Base-by-base conservation (phyloP, 805 yeast genomes). In the Candida parachauliodes region DNA sequence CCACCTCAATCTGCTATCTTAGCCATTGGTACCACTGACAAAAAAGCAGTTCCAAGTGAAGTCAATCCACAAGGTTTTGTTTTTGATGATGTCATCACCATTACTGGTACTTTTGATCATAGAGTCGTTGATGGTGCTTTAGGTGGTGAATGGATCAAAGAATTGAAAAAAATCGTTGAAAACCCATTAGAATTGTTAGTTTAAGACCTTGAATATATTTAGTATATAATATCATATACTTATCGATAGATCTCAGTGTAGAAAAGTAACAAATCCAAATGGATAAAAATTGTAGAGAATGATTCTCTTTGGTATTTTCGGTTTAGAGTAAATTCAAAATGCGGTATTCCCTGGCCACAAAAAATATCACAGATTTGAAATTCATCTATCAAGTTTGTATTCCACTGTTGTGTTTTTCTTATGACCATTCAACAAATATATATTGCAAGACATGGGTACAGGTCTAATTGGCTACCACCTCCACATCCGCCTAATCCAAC, bases 101-200 rank as follows among this genome's bases (percentile, higher is more conserved):
- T 91, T 62, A 89, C 98, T 40, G 98, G 95, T 68, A 86, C 98
- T 37, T 93, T 93, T 59, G 99, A 93, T 72, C 99, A 93, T 76
- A 86, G 97, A 74, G 83, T 84, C 44, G 82, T 91, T 47, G 99
- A 93, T 59, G 99, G 99, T 60, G 98, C 98, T 39, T 79, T 83
- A 54, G 99, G 95, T 55, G 99, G 95, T 62, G 98, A 93, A 54
- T 93, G 79, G 77, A 86, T 93, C 75, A 88, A 79, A 68, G 96
- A 88, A 51, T 76, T 93, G 68, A 93, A 93, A 79, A 75, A 74
- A 55, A 81, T 88, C 49, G 66, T 93, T 50, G 99, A 93, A 75
- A 89, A 93, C 74, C 99, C 99, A 58, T 77, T 93, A 61, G 96
- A 88, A 71, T 71, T 93, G 67, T 70, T 93, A 64, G 72, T 93